Conservation (phyloP, 2,329 filamentous ascomycete species). For the Lachnellula arida region DNA sequence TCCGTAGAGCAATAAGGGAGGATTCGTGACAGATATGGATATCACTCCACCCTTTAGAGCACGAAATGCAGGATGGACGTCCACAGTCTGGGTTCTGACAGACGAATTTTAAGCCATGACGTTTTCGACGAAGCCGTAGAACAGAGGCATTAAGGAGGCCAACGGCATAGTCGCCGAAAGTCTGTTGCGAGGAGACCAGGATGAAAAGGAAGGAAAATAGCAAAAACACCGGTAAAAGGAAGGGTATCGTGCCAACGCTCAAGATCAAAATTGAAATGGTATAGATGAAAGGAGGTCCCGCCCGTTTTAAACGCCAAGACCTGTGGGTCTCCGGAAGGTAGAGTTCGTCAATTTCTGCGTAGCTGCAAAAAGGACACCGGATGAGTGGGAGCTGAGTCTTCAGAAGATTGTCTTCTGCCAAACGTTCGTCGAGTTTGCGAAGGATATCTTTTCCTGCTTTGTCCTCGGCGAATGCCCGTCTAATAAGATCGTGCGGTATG, state of each 20-base stretch:
- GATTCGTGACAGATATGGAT: slow-evolving; percentile 89
- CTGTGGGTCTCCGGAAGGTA: slow-evolving; percentile 56
- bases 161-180: slow-evolving; percentile 39
- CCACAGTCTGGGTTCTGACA: slow-evolving; percentile 68
- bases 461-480: slow-evolving; percentile 65
- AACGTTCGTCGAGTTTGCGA: slow-evolving; percentile 70
- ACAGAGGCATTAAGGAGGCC: slow-evolving; percentile 55
- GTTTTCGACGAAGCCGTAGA: slow-evolving; percentile 62
- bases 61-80: slow-evolving; percentile 73
- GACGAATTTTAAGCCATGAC: slow-evolving; percentile 69
- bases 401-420: slow-evolving; percentile 70
- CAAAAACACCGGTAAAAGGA: slow-evolving; percentile 49
- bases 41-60: slow-evolving; percentile 78
- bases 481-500: slow-evolving; percentile 64
- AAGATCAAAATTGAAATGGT: slow-evolving; percentile 42
- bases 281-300: slow-evolving; percentile 36
- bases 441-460: slow-evolving; percentile 68
- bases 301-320: slow-evolving; percentile 51
- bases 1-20: slow-evolving; percentile 73
- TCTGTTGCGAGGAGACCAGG: slow-evolving; percentile 39
- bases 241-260: slow-evolving; percentile 50
- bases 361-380: slow-evolving; percentile 85
- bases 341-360: slow-evolving; percentile 80
- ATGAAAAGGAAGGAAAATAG: slow-evolving; percentile 43
- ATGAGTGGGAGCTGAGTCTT: slow-evolving; percentile 71